Conservation (phyloP, 1,284 basidiomycete species). For the Ceratobasidium sp. region DNA sequence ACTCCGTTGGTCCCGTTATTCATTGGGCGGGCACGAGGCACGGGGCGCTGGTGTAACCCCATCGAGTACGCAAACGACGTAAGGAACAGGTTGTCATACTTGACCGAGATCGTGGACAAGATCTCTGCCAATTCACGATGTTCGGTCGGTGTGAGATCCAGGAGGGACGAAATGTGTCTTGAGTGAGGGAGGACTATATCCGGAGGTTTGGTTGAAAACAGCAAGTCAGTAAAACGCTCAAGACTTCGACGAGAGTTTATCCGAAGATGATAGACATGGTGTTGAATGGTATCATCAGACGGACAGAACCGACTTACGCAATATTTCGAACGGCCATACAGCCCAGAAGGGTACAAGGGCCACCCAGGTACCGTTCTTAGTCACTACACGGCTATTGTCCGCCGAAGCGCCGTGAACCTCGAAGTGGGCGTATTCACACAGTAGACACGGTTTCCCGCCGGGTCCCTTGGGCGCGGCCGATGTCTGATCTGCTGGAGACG, state of each 20-base stretch:
- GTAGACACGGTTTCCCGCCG: conserved; percentile 68
- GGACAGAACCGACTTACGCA: conserved; percentile 58
- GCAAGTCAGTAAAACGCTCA: conserved; percentile 12
- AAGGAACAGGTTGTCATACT: conserved; percentile 84
- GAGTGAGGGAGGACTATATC: conserved; percentile 73
- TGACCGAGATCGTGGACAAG: conserved; percentile 68
- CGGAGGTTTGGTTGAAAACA: background rate
- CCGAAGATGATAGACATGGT: conserved; percentile 13
- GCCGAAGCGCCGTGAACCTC: conserved; percentile 60
- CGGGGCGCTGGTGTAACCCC: conserved; percentile 85
- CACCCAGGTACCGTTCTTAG: conserved; percentile 79
- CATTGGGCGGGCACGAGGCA: conserved; percentile 51
- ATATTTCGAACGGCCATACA: conserved; percentile 89
- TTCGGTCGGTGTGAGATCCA: conserved; percentile 67
- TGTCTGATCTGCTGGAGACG: conserved; percentile 46
- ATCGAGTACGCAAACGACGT: conserved; percentile 96
- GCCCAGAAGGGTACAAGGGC: conserved; percentile 97
- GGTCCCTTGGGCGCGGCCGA: conserved; percentile 64
- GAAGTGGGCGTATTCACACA: conserved; percentile 82
- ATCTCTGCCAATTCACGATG: conserved; percentile 68
- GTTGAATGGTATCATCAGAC: conserved; percentile 13
- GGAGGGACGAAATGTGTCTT: conserved; percentile 75
- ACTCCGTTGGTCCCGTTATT: conserved; percentile 19
- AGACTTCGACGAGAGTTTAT: conserved; percentile 29
- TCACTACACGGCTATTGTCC: conserved; percentile 68